phyloP scores from a whole-genome alignment of 208 protist species.

The Trypanosoma lewisi region DNA sequence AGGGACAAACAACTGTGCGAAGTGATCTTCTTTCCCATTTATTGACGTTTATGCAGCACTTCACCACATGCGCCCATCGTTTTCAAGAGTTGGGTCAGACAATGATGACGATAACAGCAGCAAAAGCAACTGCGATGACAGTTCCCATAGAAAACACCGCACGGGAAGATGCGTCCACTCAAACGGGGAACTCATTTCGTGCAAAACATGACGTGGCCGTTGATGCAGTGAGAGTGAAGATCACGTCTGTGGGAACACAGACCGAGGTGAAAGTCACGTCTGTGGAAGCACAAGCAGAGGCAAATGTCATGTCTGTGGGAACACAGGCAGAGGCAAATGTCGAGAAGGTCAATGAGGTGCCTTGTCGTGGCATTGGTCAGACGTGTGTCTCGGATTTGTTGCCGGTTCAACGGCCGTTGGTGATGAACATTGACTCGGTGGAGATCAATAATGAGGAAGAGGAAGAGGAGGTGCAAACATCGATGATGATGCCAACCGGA shows the following conservation, averaged over 20 bases:
- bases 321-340: neutral
- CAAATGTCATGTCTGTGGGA: neutral
- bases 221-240: neutral
- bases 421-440: neutral
- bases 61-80: constrained; percentile 20
- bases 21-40: constrained; percentile 35
- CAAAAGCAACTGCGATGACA: neutral
- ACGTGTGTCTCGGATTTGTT: neutral
- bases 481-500: neutral
- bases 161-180: neutral
- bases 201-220: neutral
- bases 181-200: neutral
- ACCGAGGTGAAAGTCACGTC: neutral
- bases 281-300: neutral
- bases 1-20: constrained; percentile 6
- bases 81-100: constrained; percentile 11
- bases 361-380: neutral
- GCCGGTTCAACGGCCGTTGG: neutral
- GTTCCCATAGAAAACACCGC: neutral
- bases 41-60: constrained; percentile 41
- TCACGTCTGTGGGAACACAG: neutral
- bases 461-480: no score
- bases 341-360: neutral
- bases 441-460: neutral
- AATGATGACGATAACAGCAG: neutral